Percentiles rank a stretch among this genome's conserved stretches.
These are phyloP conservation scores for Panicum hallii DNA, from an alignment of 202 grass and related monocot genomes.

Conservation along the genomic window DNA sequence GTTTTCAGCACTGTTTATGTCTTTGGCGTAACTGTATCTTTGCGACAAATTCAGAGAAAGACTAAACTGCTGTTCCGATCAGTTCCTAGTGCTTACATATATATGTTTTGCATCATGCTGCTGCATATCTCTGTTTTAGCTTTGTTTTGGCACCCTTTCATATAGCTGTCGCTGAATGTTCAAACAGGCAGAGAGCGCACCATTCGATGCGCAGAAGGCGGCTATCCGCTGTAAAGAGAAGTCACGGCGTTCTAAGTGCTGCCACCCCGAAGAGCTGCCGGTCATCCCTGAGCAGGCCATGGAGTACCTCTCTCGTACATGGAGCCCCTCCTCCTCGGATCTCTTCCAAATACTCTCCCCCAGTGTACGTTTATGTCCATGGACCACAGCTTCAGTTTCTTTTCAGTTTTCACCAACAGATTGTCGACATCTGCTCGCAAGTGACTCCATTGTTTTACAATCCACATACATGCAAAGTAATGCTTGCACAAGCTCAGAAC, in stretches of 20 bases:
- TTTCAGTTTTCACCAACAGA: constrained; percentile 29
- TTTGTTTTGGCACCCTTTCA: background rate
- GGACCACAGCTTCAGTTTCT: constrained; percentile 40
- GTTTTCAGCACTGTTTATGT: constrained; percentile 16
- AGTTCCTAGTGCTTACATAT: too few species aligned
- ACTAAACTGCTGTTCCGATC: background rate
- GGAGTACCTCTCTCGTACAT: constrained; percentile 93
- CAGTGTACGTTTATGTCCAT: constrained; percentile 54
- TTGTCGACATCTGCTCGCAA: constrained; percentile 9
- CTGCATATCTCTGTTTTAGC: background rate
- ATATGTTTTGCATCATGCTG: background rate
- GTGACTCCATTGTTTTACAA: background rate
- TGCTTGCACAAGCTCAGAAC: background rate
- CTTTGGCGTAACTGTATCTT: constrained; percentile 23
- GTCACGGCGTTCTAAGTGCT: constrained; percentile 45
- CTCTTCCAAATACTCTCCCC: constrained; percentile 89
- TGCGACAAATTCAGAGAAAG: constrained; percentile 6
- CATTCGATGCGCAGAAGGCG: constrained; percentile 37
- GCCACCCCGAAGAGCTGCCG: constrained; percentile 56
- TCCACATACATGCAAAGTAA: background rate
- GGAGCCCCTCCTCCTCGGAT: constrained; percentile 87
- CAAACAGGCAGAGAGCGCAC: constrained; percentile 51
- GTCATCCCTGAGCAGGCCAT: constrained; percentile 71
- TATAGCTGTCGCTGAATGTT: constrained; percentile 37
- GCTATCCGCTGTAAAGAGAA: constrained; percentile 44